These are phyloP conservation scores for Carex parvula DNA, from an alignment of 176 grass and related monocot genomes.

Conservation along the genomic window DNA sequence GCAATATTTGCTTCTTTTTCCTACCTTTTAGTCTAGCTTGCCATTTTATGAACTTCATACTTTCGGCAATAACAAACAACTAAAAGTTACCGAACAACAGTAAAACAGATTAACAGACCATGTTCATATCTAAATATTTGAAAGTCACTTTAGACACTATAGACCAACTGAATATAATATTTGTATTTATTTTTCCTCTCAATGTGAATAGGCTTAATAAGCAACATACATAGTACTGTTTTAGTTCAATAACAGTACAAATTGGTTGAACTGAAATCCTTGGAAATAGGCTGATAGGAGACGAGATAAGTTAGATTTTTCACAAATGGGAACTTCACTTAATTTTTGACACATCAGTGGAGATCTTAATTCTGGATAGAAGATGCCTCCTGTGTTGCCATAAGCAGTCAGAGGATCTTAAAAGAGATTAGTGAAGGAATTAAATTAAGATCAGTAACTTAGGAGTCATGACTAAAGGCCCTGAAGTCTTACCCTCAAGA, in stretches of 20 bases:
- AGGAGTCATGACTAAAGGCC: background rate
- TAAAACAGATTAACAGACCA: background rate
- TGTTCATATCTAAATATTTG: background rate
- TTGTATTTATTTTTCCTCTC: background rate
- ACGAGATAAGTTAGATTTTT: background rate
- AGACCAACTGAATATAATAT: background rate
- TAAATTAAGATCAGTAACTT: background rate
- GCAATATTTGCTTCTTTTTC: background rate
- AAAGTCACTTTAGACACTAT: background rate
- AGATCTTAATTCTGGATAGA: background rate
- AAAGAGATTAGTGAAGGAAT: background rate
- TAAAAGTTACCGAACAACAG: background rate
- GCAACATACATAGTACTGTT: background rate
- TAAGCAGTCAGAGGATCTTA: background rate
- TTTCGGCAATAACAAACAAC: background rate
- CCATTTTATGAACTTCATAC: background rate
- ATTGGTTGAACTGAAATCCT: background rate
- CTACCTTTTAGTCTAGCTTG: background rate
- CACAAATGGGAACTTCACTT: background rate
- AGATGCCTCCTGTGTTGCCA: background rate
- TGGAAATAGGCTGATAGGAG: background rate
- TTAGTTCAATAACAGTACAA: background rate
- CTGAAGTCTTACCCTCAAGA: background rate
- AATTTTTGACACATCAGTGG: background rate
- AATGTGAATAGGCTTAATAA: background rate